A percentile compares a stretch with the other conserved stretches of the same genome.
phyloP scores from a whole-genome alignment of 805 yeast genomes.

The Yarrowia sp. region DNA sequence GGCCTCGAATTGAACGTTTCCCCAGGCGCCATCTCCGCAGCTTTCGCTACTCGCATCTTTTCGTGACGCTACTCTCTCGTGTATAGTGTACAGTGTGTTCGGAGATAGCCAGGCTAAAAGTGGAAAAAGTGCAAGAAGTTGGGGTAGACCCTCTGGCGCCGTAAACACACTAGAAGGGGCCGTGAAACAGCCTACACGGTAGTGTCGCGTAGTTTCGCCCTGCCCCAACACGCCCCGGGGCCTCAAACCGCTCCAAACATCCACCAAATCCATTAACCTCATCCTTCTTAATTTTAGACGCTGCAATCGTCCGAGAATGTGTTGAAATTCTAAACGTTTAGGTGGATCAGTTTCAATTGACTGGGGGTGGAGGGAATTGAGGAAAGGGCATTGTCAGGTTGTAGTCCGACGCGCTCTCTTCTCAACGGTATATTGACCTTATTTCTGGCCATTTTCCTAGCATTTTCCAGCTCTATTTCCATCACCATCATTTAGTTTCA shows the following conservation, averaged over 20 bases:
- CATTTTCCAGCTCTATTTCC: too few relatives aligned
- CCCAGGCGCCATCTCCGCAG: neutral
- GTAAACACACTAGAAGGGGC: too few relatives aligned
- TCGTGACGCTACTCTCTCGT: neutral
- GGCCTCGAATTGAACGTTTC: neutral
- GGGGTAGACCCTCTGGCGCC: too few relatives aligned
- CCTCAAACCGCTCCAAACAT: neutral
- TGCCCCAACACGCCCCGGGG: neutral
- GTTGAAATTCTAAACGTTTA: neutral
- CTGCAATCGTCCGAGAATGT: conserved; percentile 28
- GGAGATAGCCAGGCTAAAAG: too few relatives aligned
- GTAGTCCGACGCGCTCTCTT: too few relatives aligned
- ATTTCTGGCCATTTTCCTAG: too few relatives aligned
- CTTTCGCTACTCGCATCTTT: neutral
- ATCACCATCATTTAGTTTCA: neutral
- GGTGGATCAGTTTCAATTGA: neutral
- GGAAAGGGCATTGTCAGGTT: too few relatives aligned
- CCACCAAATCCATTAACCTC: conserved; percentile 8
- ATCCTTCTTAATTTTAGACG: conserved; percentile 8
- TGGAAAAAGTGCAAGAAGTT: too few relatives aligned
- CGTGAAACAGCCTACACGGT: too few relatives aligned
- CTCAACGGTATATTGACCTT: too few relatives aligned
- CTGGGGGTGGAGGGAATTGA: too few relatives aligned
- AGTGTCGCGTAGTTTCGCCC: neutral
- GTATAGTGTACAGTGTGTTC: neutral